Base-by-base conservation (phyloP, 202 grass and related monocot species). In the Panicum virgatum region DNA sequence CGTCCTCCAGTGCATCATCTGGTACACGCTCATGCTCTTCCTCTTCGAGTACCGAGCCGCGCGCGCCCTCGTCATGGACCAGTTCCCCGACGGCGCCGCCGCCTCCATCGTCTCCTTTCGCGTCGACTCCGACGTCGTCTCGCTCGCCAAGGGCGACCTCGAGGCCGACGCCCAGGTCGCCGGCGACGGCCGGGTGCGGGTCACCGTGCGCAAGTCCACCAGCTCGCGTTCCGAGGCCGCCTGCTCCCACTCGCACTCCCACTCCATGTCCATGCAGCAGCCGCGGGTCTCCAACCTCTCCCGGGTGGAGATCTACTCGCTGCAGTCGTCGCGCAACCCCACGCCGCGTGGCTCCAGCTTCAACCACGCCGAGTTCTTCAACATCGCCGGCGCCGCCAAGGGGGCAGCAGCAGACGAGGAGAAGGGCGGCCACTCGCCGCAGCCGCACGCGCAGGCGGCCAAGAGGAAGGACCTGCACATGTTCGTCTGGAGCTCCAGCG, bases 11-110 rank as follows among this genome's bases (percentile, higher is more conserved):
- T 96, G 96, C 82, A 95, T 98, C 72, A 92, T 98, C 63, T 98
- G 96, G 96, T 89, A 93, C 85, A 98, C 96, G 2, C 89, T 96
- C 45, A 96, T 98, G 96, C 94, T 97, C 38, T 97, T 97, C 88
- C 83, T 97, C 75, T 96, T 98, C 77, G 96, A 98, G 85, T 98
- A 87, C 82, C 83, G 96, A 46, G 96, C 93, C 10, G 96, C 96
- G 4, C 72, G 80, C 3, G 38, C 87, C 11, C 92, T 99, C 6
- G 89, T 96, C 69, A 77, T 88, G 61, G 96, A 96, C 80, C 93
- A 99, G 88, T 99, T 99, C 79, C 91, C 96, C 0, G 87, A 87
- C 80, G 86, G 78, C 14, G 87, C 89, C 10, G 89, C 77, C 0
- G 91, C 62, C 0, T 27, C 86, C 42, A 94, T 99, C 65, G 87